Evolutionary conservation across 768 basidiomycete species (phyloP).

Genomic region (Mycena haematopus): DNA sequence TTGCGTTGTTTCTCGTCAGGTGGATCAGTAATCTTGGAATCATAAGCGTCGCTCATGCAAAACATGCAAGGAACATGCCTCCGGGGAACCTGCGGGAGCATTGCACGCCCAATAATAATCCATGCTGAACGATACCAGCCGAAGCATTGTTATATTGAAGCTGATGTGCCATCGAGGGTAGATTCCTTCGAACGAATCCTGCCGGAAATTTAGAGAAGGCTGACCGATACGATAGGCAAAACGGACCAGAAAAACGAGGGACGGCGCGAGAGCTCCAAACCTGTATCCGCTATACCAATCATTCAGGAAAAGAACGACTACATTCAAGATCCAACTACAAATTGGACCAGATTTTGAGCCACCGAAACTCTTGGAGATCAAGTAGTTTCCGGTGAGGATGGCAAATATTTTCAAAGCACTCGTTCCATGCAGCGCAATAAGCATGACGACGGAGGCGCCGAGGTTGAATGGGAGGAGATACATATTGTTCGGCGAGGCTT

Average conservation of each 20-base stretch:
- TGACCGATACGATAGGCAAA: not conserved
- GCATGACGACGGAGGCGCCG: slow-evolving; percentile 65
- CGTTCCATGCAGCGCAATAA: slow-evolving; percentile 80
- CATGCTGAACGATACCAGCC: slow-evolving; percentile 91
- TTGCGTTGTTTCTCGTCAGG: slow-evolving; percentile 68
- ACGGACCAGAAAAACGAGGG: slow-evolving; percentile 68
- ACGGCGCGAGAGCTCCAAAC: slow-evolving; percentile 61
- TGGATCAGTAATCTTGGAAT: slow-evolving; percentile 35
- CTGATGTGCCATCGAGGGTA: slow-evolving; percentile 92
- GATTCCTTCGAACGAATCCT: slow-evolving; percentile 76
- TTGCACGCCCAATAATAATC: slow-evolving; percentile 88
- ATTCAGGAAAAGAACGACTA: slow-evolving; percentile 74
- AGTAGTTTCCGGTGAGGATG: slow-evolving; percentile 76
- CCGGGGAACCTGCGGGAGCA: slow-evolving; percentile 38
- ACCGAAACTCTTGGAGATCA: slow-evolving; percentile 55
- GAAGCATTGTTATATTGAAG: slow-evolving; percentile 96
- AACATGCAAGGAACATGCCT: slow-evolving; percentile 44
- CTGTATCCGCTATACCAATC: slow-evolving; percentile 78
- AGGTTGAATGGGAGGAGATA: slow-evolving; percentile 63
- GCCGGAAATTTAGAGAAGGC: slow-evolving; percentile 6
- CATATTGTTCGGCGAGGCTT: slow-evolving; percentile 35
- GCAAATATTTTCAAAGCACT: slow-evolving; percentile 77
- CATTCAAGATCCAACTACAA: slow-evolving; percentile 82
- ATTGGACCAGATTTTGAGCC: slow-evolving; percentile 54
- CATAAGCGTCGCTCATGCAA: slow-evolving; percentile 2